A percentile compares a stretch with the other conserved stretches of the same genome.
Evolutionary conservation across 495 filamentous ascomycete species (phyloP).

Genomic region (Podospora conica): DNA sequence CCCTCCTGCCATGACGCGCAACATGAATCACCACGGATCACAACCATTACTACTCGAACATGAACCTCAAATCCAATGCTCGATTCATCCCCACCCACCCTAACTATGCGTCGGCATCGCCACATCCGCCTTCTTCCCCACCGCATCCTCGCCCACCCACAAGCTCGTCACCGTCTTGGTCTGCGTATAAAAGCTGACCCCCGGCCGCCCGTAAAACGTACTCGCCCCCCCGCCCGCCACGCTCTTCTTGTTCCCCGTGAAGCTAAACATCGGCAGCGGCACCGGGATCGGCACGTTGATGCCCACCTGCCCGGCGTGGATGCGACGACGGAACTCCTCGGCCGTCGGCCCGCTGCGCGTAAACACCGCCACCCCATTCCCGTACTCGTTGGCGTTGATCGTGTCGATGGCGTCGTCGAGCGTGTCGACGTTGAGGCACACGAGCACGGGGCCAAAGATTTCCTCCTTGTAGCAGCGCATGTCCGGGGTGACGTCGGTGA

Average conservation of each 20-base stretch:
- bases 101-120: slow-evolving; percentile 83
- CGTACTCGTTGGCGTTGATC: slow-evolving; percentile 61
- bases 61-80: background rate
- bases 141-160: slow-evolving; percentile 81
- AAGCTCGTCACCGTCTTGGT: slow-evolving; percentile 93
- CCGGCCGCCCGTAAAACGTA: slow-evolving; percentile 92
- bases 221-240: slow-evolving; percentile 89
- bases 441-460: slow-evolving; percentile 94
- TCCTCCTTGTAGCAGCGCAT: slow-evolving; percentile 97
- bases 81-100: background rate
- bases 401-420: slow-evolving; percentile 69
- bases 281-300: slow-evolving; percentile 82
- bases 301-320: slow-evolving; percentile 73
- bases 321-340: slow-evolving; percentile 53
- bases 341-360: slow-evolving; percentile 56
- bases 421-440: slow-evolving; percentile 75
- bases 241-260: slow-evolving; percentile 97
- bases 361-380: slow-evolving; percentile 62
- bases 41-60: no score
- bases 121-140: slow-evolving; percentile 71
- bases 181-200: slow-evolving; percentile 92
- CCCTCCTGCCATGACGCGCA: no score
- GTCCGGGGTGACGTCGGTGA: slow-evolving; percentile 80
- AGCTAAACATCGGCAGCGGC: slow-evolving; percentile 91
- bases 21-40: no score